Percentiles rank a stretch among this genome's conserved stretches.
These are phyloP conservation scores for Pythium sp. DNA, from an alignment of 352 stramenopile species.

Conservation along the genomic window DNA sequence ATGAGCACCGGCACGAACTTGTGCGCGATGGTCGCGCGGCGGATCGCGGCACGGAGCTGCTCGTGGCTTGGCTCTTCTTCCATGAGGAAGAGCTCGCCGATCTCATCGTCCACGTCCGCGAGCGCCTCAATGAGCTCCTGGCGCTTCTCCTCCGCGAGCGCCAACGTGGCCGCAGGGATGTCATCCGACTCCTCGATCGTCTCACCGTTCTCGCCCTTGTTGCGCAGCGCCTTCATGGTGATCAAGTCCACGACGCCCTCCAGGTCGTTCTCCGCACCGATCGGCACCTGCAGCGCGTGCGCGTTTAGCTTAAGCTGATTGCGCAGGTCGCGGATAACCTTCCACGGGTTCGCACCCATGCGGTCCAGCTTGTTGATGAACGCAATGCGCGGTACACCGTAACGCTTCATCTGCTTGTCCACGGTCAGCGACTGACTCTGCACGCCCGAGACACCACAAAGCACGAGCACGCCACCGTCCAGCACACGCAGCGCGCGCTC, in stretches of 20 bases:
- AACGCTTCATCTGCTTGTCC: conserved; percentile 99
- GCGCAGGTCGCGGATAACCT: neutral
- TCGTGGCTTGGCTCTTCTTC: conserved; percentile 93
- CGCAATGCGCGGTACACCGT: conserved; percentile 97
- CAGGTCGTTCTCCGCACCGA: conserved; percentile 95
- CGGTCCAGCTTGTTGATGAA: conserved; percentile 99
- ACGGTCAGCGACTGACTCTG: conserved; percentile 99
- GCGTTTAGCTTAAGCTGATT: conserved; percentile 97
- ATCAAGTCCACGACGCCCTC: conserved; percentile 97
- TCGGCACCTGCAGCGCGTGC: conserved; percentile 95
- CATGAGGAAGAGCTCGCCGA: conserved; percentile 99
- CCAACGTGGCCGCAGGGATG: conserved; percentile 86
- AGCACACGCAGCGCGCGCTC: neutral
- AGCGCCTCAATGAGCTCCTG: conserved; percentile 93
- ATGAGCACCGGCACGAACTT: conserved; percentile 99
- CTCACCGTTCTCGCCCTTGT: conserved; percentile 91
- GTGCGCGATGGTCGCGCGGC: conserved; percentile 93
- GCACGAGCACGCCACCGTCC: neutral
- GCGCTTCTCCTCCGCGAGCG: conserved; percentile 88
- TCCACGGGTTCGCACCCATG: conserved; percentile 19
- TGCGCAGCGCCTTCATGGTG: conserved; percentile 85
- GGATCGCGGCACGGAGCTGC: conserved; percentile 93
- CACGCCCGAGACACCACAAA: conserved; percentile 89
- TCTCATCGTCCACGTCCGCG: conserved; percentile 98
- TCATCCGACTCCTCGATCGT: conserved; percentile 86